Percentiles rank a stretch among this genome's conserved stretches.
These are phyloP conservation scores for Cyberlindnera suaveolens DNA, from an alignment of 805 yeast species.

Conservation along the genomic window DNA sequence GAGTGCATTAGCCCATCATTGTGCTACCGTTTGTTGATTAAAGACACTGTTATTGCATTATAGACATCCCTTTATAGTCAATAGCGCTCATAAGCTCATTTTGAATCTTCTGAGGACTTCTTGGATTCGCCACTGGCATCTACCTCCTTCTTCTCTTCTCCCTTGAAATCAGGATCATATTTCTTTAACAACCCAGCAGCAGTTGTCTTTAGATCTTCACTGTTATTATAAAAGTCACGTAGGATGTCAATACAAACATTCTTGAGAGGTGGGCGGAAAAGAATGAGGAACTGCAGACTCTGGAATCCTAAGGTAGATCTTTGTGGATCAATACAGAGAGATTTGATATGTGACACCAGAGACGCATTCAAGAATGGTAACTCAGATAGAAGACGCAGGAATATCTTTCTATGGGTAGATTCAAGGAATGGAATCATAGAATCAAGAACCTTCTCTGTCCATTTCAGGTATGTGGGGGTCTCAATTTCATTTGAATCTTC, in stretches of 20 bases:
- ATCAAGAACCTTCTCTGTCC: constrained; percentile 71
- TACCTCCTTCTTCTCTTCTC: constrained; percentile 1
- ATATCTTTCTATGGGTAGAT: constrained; percentile 68
- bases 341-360: constrained; percentile 58
- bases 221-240: constrained; percentile 38
- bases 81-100: no score
- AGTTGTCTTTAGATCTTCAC: constrained; percentile 44
- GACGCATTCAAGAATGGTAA: constrained; percentile 66
- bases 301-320: constrained; percentile 76
- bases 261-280: constrained; percentile 87
- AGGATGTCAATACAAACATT: constrained; percentile 42
- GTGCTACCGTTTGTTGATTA: no score
- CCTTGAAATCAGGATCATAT: constrained; percentile 26
- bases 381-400: constrained; percentile 80
- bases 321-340: constrained; percentile 81
- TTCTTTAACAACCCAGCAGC: constrained; percentile 41
- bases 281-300: constrained; percentile 72
- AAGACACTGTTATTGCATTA: no score
- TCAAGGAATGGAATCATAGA: constrained; percentile 82
- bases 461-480: constrained; percentile 53
- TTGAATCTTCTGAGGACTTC: no score
- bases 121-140: no score
- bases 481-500: constrained; percentile 19
- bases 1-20: no score
- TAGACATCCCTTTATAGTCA: no score